These are phyloP conservation scores for Tuber indicum DNA, from an alignment of 495 filamentous ascomycete genomes.

Conservation along the genomic window DNA sequence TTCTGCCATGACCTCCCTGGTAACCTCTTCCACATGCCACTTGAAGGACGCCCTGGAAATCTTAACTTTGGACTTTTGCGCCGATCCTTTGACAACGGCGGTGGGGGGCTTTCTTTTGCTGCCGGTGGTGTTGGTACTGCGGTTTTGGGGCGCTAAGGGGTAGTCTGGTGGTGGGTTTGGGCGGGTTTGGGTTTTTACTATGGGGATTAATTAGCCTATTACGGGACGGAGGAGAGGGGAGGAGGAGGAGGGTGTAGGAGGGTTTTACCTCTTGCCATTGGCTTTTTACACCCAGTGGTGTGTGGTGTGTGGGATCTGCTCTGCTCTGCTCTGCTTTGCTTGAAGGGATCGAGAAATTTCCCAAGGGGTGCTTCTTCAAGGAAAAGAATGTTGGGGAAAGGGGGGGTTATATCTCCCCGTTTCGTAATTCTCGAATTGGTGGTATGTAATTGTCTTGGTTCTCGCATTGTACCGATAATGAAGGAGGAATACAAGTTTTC, in stretches of 20 bases:
- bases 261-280: background rate
- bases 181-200: constrained; percentile 1
- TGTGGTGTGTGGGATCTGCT: background rate
- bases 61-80: background rate
- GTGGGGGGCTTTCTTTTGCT: background rate
- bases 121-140: background rate
- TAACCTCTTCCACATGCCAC: background rate
- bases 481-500: background rate
- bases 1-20: background rate
- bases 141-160: background rate
- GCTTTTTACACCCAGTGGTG: background rate
- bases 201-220: background rate
- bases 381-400: background rate
- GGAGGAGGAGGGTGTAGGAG: background rate
- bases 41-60: background rate
- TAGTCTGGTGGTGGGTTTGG: background rate
- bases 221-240: rapidly evolving
- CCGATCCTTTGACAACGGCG: background rate
- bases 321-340: background rate
- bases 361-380: background rate
- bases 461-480: background rate
- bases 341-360: background rate
- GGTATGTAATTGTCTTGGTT: background rate
- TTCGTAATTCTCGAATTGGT: background rate
- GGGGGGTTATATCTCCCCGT: background rate